These are phyloP conservation scores for Ocimum tenuiflorum DNA, from an alignment of 257 asterid genomes.

Conservation along the genomic window DNA sequence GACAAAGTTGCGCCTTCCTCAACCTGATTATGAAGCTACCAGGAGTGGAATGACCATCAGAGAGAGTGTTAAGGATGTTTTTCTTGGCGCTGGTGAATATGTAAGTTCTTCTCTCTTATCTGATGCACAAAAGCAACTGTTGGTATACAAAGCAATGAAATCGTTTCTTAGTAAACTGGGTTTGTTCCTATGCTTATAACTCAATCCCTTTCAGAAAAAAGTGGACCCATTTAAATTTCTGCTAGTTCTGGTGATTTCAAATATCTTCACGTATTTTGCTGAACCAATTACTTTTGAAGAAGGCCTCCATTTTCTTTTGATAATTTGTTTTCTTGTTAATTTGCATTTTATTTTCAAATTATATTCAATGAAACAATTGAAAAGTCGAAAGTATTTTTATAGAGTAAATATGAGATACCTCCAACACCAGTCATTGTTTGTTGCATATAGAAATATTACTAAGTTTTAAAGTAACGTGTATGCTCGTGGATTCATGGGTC, in stretches of 20 bases:
- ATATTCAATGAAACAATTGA: background rate
- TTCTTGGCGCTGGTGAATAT: conserved; percentile 80
- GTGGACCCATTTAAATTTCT: background rate
- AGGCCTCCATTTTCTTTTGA: background rate
- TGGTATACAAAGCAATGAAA: background rate
- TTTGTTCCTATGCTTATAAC: background rate
- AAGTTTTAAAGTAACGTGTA: too few relatives aligned
- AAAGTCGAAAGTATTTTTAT: background rate
- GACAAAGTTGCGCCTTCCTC: conserved; percentile 82
- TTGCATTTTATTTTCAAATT: too few relatives aligned
- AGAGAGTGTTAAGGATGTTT: conserved; percentile 86
- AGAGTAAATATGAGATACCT: background rate
- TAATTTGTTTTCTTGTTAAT: too few relatives aligned
- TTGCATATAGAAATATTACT: background rate
- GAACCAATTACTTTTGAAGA: background rate
- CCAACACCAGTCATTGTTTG: background rate
- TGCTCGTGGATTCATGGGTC: too few relatives aligned
- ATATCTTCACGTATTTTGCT: background rate
- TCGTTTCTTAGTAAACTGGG: background rate
- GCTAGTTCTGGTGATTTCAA: background rate
- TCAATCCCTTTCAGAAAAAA: background rate
- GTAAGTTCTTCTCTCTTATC: conserved; percentile 45
- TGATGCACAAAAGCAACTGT: background rate
- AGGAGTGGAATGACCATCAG: conserved; percentile 72
- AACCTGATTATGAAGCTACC: conserved; percentile 44